Conservation (phyloP, 805 yeast genomes). For the Ogataea parapolymorpha region DNA sequence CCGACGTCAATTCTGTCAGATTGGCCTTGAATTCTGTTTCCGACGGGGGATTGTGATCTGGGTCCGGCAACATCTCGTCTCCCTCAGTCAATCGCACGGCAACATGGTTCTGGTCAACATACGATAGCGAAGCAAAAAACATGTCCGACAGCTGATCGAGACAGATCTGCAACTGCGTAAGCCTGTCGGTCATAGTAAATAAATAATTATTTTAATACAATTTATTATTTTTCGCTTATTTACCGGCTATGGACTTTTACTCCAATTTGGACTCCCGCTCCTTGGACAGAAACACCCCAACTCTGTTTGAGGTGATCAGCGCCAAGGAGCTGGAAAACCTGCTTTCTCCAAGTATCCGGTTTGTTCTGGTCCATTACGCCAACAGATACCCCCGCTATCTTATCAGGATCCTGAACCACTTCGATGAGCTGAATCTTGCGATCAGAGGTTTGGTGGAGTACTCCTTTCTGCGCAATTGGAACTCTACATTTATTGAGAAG, state of each 20-base stretch:
- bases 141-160: slow-evolving; percentile 77
- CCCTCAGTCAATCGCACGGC: slow-evolving; percentile 44
- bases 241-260: slow-evolving; percentile 64
- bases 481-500: slow-evolving; percentile 84
- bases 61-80: slow-evolving; percentile 61
- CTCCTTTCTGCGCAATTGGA: slow-evolving; percentile 67
- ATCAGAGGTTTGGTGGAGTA: slow-evolving; percentile 67
- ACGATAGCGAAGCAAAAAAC: slow-evolving; percentile 73
- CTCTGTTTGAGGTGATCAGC: slow-evolving; percentile 83
- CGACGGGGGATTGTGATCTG: slow-evolving; percentile 46
- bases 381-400: slow-evolving; percentile 70
- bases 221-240: slow-evolving; percentile 1
- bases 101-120: slow-evolving; percentile 74
- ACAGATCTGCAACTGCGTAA: slow-evolving; percentile 87
- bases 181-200: slow-evolving; percentile 69
- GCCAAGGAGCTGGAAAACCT: slow-evolving; percentile 73
- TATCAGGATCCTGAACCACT: slow-evolving; percentile 57
- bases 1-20: slow-evolving; percentile 75
- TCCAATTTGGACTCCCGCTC: slow-evolving; percentile 75
- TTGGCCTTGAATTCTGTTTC: slow-evolving; percentile 40
- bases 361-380: slow-evolving; percentile 76
- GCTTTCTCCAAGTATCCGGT: slow-evolving; percentile 79
- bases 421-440: slow-evolving; percentile 71
- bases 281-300: slow-evolving; percentile 73
- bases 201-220: background rate